Percentiles rank a stretch among this genome's conserved stretches.
These are phyloP conservation scores for Hypoxylon sp. DNA, from an alignment of 2,329 filamentous ascomycete genomes.

Conservation along the genomic window DNA sequence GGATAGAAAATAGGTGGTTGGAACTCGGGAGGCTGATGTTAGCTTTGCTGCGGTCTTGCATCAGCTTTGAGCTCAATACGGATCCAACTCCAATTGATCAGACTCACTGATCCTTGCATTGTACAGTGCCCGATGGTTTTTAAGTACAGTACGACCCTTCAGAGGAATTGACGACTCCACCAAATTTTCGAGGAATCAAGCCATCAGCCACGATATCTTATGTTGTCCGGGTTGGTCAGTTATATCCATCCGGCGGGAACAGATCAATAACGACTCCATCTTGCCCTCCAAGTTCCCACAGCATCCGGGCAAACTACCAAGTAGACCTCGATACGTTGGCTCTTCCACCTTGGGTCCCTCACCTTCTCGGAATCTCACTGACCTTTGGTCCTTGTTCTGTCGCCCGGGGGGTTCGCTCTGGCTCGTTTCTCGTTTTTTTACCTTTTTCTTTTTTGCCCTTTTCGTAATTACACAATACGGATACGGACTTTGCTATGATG, in stretches of 20 bases:
- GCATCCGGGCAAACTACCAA: constrained; percentile 30
- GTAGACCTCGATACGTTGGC: constrained; percentile 28
- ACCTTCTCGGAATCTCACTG: constrained; percentile 22
- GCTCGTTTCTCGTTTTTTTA: constrained; percentile 22
- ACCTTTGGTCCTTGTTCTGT: constrained; percentile 16
- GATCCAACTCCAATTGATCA: constrained; percentile 6
- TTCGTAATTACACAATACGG: constrained; percentile 25
- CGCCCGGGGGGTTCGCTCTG: not conserved
- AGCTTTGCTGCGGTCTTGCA: constrained; percentile 15
- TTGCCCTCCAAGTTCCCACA: constrained; percentile 22
- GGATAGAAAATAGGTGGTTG: constrained; percentile 6
- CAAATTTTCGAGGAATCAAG: constrained; percentile 29
- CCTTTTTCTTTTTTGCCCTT: constrained; percentile 10
- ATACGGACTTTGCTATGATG: constrained; percentile 26
- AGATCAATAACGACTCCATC: constrained; percentile 23
- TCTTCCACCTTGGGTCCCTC: constrained; percentile 15
- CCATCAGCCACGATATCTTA: constrained; percentile 42
- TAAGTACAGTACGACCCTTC: constrained; percentile 18
- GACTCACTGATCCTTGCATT: constrained; percentile 14
- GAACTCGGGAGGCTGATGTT: constrained; percentile 29
- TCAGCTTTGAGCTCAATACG: constrained; percentile 13
- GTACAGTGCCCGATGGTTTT: constrained; percentile 18
- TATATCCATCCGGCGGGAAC: constrained; percentile 19
- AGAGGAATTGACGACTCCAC: constrained; percentile 23
- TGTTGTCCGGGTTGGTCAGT: constrained; percentile 24